phyloP scores from a whole-genome alignment of 2,329 filamentous ascomycete genomes.

The Dichotomopilus funicola region DNA sequence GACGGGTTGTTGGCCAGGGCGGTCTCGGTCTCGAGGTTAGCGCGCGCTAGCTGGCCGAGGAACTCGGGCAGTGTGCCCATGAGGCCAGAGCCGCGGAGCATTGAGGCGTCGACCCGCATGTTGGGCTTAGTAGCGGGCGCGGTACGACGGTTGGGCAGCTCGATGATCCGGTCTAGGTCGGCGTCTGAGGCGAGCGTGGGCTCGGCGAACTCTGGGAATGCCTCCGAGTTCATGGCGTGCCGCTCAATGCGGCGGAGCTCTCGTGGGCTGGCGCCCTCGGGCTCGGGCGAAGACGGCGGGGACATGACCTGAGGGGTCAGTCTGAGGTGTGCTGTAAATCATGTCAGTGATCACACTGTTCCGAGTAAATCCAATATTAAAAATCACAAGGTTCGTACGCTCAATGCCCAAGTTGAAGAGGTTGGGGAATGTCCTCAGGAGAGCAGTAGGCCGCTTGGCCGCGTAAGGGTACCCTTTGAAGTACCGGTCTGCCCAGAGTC shows the following conservation, averaged over 20 bases:
- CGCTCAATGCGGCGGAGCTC: constrained; percentile 12
- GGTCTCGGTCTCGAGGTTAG: constrained; percentile 18
- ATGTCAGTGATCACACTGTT: not conserved
- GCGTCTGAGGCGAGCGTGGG: constrained; percentile 19
- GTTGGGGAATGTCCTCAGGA: constrained; percentile 17
- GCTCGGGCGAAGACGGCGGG: constrained; percentile 7
- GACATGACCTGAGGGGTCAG: constrained; percentile 10
- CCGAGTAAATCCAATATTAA: not conserved
- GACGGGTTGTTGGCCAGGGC: constrained; percentile 15
- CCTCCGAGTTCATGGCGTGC: constrained; percentile 15
- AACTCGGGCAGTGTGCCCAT: constrained; percentile 23
- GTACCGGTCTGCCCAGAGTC: constrained; percentile 19
- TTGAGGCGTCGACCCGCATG: constrained; percentile 21
- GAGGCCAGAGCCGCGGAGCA: constrained; percentile 20
- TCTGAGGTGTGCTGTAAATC: constrained; percentile 11
- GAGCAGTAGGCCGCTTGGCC: constrained; percentile 10
- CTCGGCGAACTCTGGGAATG: constrained; percentile 20
- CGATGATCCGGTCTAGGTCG: constrained; percentile 22
- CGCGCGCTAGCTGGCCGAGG: constrained; percentile 21
- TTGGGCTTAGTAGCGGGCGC: constrained; percentile 14
- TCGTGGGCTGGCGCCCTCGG: constrained; percentile 10
- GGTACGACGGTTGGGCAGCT: constrained; percentile 13
- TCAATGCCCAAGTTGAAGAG: constrained; percentile 20
- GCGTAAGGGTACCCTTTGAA: constrained; percentile 15
- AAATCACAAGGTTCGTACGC: not conserved